Evolutionary conservation across 208 protist genomes (phyloP).

Genomic region (Blechomonas ayalai): DNA sequence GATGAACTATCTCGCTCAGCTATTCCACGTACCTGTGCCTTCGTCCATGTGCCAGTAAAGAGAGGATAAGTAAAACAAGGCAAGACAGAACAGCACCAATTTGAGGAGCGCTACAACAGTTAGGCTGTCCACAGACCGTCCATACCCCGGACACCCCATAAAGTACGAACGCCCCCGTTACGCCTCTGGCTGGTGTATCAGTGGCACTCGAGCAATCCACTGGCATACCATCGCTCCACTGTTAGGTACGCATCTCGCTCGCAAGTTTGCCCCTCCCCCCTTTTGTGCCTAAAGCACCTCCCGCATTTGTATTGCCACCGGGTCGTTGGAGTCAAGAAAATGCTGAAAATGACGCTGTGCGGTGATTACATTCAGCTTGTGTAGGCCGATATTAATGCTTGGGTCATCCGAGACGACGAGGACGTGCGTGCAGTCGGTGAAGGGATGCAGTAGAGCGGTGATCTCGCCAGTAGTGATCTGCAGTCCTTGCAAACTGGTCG

Average conservation of each 20-base stretch:
- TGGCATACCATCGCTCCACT: no score
- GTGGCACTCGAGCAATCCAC: no score
- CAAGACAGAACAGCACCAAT: no score
- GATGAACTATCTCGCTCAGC: no score
- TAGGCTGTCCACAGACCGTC: no score
- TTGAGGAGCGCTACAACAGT: no score
- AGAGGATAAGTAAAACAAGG: no score
- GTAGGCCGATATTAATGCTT: slow-evolving; percentile 61
- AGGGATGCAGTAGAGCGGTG: slow-evolving; percentile 73
- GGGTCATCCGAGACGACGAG: slow-evolving; percentile 76
- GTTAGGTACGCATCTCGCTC: background rate
- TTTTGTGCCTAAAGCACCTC: slow-evolving; percentile 84
- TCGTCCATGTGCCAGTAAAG: no score
- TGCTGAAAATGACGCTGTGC: slow-evolving; percentile 43
- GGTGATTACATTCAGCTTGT: slow-evolving; percentile 69
- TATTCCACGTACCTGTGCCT: no score
- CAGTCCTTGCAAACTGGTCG: slow-evolving; percentile 68
- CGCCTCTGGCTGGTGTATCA: no score
- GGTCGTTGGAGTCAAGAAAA: slow-evolving; percentile 70
- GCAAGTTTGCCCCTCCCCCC: background rate
- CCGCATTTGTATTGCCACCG: slow-evolving; percentile 62
- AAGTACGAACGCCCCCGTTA: no score
- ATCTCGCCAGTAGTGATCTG: slow-evolving; percentile 64
- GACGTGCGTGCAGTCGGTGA: slow-evolving; percentile 84
- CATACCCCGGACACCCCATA: no score